A percentile compares a stretch with the other conserved stretches of the same genome.
phyloP scores from a whole-genome alignment of 495 filamentous ascomycete genomes.

The Astrothelium subdiscretum region DNA sequence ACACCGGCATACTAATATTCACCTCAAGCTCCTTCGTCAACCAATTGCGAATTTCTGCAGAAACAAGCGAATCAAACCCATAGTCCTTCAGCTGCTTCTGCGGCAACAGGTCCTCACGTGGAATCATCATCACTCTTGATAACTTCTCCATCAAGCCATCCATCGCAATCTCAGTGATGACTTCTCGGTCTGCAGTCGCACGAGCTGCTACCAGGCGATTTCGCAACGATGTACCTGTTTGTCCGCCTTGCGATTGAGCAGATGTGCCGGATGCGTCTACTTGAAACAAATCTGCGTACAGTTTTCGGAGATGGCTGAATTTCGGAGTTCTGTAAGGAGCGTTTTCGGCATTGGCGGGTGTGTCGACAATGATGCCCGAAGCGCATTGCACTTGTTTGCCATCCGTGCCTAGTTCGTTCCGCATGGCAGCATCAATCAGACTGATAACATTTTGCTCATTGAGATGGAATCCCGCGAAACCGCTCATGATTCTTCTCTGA shows the following conservation, averaged over 20 bases:
- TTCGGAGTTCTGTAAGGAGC: not conserved
- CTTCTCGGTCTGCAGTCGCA: not conserved
- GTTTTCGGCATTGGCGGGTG: not conserved
- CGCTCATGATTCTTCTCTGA: not conserved
- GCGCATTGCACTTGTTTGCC: not conserved
- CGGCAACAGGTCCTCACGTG: not conserved
- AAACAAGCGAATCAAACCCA: not conserved
- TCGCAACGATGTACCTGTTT: not conserved
- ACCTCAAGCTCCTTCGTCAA: not conserved
- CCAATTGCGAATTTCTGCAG: not conserved
- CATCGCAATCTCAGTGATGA: not conserved
- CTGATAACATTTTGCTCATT: not conserved
- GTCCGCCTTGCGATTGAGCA: not conserved
- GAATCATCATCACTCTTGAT: not conserved
- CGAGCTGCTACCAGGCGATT: not conserved
- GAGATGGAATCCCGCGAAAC: not conserved
- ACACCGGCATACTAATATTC: not conserved
- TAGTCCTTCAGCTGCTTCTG: not conserved
- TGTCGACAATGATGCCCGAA: not conserved
- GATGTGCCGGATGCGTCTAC: not conserved
- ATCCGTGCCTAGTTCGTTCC: not conserved
- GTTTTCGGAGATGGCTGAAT: not conserved
- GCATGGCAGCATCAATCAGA: not conserved
- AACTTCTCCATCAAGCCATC: not conserved
- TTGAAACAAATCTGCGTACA: not conserved